These are phyloP conservation scores for Lasiosphaeria ovina DNA, from an alignment of 495 filamentous ascomycete species.

Conservation along the genomic window DNA sequence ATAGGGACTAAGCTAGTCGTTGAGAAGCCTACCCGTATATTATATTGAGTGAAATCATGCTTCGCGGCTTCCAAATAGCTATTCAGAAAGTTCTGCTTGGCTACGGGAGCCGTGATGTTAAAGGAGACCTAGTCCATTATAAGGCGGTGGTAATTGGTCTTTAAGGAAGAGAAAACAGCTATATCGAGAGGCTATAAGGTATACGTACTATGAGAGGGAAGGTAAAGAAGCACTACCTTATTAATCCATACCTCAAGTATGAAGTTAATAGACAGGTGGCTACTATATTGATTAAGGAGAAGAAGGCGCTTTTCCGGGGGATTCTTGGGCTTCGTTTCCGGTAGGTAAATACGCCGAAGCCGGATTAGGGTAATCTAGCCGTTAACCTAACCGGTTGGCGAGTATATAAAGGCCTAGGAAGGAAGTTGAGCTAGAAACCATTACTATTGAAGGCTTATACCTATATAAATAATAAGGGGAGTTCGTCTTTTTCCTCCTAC, in stretches of 20 bases:
- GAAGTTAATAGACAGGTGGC: background rate
- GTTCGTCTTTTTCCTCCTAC: background rate
- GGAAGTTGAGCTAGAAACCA: background rate
- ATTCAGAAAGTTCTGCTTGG: background rate
- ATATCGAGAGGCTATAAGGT: background rate
- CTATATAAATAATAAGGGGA: background rate
- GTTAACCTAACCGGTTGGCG: background rate
- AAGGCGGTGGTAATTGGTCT: background rate
- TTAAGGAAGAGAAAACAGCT: background rate
- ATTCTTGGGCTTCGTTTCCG: background rate
- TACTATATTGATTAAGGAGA: background rate
- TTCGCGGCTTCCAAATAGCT: background rate
- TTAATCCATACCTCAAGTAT: background rate
- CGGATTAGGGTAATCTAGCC: background rate
- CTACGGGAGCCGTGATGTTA: background rate
- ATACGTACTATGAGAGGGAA: background rate
- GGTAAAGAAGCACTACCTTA: background rate
- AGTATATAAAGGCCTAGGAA: background rate
- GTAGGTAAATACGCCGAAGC: background rate
- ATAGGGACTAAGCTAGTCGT: background rate
- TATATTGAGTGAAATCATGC: background rate
- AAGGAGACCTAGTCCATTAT: background rate
- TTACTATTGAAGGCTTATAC: background rate
- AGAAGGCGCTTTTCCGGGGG: background rate
- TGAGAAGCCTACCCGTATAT: background rate